Conservation (phyloP, 345 rosid genomes). For the Triadica sebifera region DNA sequence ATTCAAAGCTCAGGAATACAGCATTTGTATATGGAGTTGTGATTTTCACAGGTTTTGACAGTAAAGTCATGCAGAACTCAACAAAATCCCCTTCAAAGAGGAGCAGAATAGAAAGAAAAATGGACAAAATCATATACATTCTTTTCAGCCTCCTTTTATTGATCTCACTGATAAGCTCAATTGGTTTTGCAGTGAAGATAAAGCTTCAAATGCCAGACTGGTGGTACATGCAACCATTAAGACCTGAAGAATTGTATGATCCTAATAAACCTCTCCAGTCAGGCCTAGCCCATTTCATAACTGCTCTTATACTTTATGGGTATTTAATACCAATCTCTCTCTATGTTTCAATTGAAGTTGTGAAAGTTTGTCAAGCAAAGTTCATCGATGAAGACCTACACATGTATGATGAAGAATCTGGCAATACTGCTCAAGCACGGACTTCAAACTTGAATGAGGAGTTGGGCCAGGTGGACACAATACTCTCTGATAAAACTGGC, state of each 20-base stretch:
- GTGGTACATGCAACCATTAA: slow-evolving; percentile 70
- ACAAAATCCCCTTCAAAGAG: slow-evolving; percentile 88
- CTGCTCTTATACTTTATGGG: slow-evolving; percentile 96
- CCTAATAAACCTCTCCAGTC: slow-evolving; percentile 57
- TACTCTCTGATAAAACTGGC: slow-evolving; percentile 97
- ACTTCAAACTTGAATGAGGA: slow-evolving; percentile 98
- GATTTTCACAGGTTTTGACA: slow-evolving; percentile 85
- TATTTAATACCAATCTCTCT: slow-evolving; percentile 95
- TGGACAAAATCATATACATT: slow-evolving; percentile 85
- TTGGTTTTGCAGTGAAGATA: slow-evolving; percentile 83
- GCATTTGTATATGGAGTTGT: slow-evolving; percentile 74
- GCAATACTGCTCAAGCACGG: slow-evolving; percentile 79
- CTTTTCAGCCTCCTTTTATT: slow-evolving; percentile 68
- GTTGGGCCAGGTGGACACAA: slow-evolving; percentile 95
- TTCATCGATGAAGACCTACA: slow-evolving; percentile 83
- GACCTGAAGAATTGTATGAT: slow-evolving; percentile 51
- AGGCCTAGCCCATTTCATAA: slow-evolving; percentile 76
- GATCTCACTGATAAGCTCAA: slow-evolving; percentile 73
- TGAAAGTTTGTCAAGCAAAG: slow-evolving; percentile 92
- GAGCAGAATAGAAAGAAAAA: slow-evolving; percentile 75
- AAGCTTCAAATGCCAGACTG: slow-evolving; percentile 71
- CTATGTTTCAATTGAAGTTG: slow-evolving; percentile 94
- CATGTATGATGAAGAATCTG: slow-evolving; percentile 90
- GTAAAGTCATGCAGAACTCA: slow-evolving; percentile 93
- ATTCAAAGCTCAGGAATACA: slow-evolving; percentile 94